Evolutionary conservation across 495 filamentous ascomycete genomes (phyloP).

Genomic region (Podospora didyma): DNA sequence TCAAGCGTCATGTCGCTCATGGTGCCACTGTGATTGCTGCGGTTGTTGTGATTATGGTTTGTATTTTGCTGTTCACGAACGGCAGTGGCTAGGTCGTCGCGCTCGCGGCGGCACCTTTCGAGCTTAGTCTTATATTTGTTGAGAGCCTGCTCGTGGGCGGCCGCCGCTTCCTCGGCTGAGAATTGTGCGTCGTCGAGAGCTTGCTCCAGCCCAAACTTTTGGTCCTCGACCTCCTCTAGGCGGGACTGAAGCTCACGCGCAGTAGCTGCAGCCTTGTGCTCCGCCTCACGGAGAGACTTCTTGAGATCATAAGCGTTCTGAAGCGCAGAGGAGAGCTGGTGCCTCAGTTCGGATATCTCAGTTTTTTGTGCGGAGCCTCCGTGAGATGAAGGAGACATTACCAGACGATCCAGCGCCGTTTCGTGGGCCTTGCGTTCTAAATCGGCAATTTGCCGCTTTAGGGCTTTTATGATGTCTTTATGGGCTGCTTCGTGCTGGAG

Average conservation of each 20-base stretch:
- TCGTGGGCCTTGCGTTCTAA: slow-evolving; percentile 46
- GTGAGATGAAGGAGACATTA: slow-evolving; percentile 28
- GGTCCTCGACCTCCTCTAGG: slow-evolving; percentile 84
- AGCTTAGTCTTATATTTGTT: slow-evolving; percentile 52
- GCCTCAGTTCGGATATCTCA: slow-evolving; percentile 58
- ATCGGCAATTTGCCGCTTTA: slow-evolving; percentile 46
- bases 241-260: slow-evolving; percentile 78
- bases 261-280: slow-evolving; percentile 76
- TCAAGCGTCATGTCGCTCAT: slow-evolving; percentile 31
- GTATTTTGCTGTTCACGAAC: slow-evolving; percentile 23
- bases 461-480: slow-evolving; percentile 47
- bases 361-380: slow-evolving; percentile 53
- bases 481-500: slow-evolving; percentile 60
- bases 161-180: slow-evolving; percentile 76
- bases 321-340: slow-evolving; percentile 59
- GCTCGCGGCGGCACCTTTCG: slow-evolving; percentile 42
- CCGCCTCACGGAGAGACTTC: slow-evolving; percentile 40
- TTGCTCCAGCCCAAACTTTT: slow-evolving; percentile 75
- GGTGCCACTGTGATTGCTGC: slow-evolving; percentile 22
- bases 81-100: slow-evolving; percentile 27
- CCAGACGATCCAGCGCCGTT: slow-evolving; percentile 34
- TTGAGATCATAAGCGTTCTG: slow-evolving; percentile 57
- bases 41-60: slow-evolving; percentile 8
- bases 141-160: slow-evolving; percentile 70
- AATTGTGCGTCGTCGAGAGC: slow-evolving; percentile 73